Conservation (phyloP, 2,329 filamentous ascomycete genomes). For the Botrytis squamosa region DNA sequence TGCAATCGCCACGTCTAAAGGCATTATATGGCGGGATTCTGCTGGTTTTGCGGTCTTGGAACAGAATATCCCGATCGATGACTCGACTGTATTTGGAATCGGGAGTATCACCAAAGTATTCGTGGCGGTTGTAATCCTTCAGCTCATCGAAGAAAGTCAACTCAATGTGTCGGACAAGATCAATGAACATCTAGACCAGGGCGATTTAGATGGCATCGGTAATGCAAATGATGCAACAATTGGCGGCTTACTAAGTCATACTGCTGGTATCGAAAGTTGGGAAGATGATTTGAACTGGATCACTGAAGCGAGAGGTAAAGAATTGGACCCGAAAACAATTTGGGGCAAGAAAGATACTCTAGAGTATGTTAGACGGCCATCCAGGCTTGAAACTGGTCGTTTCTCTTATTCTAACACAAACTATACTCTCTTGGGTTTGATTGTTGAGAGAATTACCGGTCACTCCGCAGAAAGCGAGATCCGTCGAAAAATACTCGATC, state of each 20-base stretch:
- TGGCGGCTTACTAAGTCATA: constrained; percentile 22
- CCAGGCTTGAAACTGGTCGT: not conserved
- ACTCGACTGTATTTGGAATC: constrained; percentile 23
- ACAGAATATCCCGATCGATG: not conserved
- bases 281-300: constrained; percentile 26
- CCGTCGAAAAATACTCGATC: constrained; percentile 1
- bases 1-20: constrained; percentile 22
- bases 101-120: constrained; percentile 30
- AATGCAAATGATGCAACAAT: constrained; percentile 23
- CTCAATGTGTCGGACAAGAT: constrained; percentile 21
- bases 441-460: not conserved
- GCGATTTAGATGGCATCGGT: constrained; percentile 12
- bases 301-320: constrained; percentile 20
- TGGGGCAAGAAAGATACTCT: constrained; percentile 23
- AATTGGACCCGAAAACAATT: constrained; percentile 21
- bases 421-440: not conserved
- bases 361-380: constrained; percentile 22
- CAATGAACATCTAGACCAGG: not conserved
- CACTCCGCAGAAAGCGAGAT: not conserved
- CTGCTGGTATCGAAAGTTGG: constrained; percentile 24
- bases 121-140: constrained; percentile 23
- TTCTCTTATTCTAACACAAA: not conserved
- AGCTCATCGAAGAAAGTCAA: constrained; percentile 23
- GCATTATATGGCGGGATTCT: constrained; percentile 21
- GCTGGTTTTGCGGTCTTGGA: constrained; percentile 17